Evolutionary conservation across 345 rosid genomes (phyloP).

Genomic region (Bretschneidera sinensis): DNA sequence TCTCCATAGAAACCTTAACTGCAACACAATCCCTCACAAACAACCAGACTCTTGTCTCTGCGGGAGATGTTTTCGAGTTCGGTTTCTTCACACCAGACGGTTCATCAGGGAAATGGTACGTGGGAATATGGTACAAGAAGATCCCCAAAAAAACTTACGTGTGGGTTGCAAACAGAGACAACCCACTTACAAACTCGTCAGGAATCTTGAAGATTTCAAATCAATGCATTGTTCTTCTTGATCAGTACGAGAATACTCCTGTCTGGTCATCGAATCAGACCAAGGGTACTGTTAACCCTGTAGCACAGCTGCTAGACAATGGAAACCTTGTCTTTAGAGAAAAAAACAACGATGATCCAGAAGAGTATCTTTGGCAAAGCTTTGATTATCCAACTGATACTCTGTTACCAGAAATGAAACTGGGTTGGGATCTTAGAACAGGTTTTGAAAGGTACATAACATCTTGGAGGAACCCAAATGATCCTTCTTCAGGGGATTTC

Average conservation of each 20-base stretch:
- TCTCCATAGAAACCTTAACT: slow-evolving; percentile 44
- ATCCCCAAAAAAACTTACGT: slow-evolving; percentile 50
- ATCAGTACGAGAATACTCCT: slow-evolving; percentile 3
- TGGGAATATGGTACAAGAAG: slow-evolving; percentile 80
- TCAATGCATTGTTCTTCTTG: slow-evolving; percentile 36
- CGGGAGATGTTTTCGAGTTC: slow-evolving; percentile 48
- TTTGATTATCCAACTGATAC: slow-evolving; percentile 82
- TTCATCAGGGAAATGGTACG: slow-evolving; percentile 41
- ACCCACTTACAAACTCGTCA: slow-evolving; percentile 46
- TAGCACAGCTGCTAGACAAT: slow-evolving; percentile 51
- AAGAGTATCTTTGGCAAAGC: slow-evolving; percentile 61
- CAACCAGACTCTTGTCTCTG: slow-evolving; percentile 53
- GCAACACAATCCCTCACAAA: slow-evolving; percentile 30
- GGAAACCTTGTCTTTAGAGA: slow-evolving; percentile 73
- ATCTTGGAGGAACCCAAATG: slow-evolving; percentile 50
- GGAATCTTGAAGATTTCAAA: slow-evolving; percentile 41
- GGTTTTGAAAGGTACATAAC: slow-evolving; percentile 40
- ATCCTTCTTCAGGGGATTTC: slow-evolving; percentile 58
- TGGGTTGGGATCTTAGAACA: slow-evolving; percentile 64
- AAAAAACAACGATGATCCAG: slow-evolving; percentile 4
- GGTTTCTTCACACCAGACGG: slow-evolving; percentile 55
- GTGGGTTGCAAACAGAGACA: slow-evolving; percentile 89
- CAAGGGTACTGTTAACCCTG: slow-evolving; percentile 27
- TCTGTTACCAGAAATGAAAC: slow-evolving; percentile 68
- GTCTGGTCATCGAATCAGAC: slow-evolving; percentile 65